Conservation (phyloP, 208 protist species). For the Leishmania turanica region DNA sequence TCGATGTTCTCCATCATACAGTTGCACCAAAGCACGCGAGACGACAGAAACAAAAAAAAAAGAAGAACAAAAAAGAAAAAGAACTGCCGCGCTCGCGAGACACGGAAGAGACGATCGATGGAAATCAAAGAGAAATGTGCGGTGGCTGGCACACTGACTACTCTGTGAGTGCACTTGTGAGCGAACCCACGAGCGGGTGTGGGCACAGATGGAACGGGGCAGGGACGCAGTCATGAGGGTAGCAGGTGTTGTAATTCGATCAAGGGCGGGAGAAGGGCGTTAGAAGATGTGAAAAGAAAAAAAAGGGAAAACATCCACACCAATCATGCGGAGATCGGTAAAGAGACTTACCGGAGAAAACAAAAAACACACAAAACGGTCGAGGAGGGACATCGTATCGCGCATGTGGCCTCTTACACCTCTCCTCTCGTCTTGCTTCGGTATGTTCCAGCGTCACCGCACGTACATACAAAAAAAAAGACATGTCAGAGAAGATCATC, state of each 20-base stretch:
- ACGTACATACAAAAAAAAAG: neutral
- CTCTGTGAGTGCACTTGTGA: neutral
- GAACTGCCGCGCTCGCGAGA: neutral
- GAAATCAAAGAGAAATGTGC: neutral
- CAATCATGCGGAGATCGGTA: neutral
- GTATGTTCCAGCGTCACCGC: neutral
- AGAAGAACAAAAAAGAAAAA: neutral
- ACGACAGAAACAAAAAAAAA: neutral
- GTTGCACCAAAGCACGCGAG: neutral
- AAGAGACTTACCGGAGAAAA: neutral
- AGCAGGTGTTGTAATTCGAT: neutral
- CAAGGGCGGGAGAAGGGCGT: neutral
- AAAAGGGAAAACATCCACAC: neutral
- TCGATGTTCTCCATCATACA: neutral
- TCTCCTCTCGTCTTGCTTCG: neutral
- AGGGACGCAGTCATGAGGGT: neutral
- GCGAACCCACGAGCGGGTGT: neutral
- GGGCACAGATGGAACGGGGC: neutral
- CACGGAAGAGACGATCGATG: neutral
- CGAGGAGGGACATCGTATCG: neutral
- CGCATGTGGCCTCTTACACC: neutral
- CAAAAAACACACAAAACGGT: too few species aligned
- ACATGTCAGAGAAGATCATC: neutral
- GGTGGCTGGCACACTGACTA: neutral
- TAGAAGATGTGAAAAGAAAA: neutral